These are phyloP conservation scores for Noccaea caerulescens DNA, from an alignment of 345 rosid genomes.

Conservation along the genomic window DNA sequence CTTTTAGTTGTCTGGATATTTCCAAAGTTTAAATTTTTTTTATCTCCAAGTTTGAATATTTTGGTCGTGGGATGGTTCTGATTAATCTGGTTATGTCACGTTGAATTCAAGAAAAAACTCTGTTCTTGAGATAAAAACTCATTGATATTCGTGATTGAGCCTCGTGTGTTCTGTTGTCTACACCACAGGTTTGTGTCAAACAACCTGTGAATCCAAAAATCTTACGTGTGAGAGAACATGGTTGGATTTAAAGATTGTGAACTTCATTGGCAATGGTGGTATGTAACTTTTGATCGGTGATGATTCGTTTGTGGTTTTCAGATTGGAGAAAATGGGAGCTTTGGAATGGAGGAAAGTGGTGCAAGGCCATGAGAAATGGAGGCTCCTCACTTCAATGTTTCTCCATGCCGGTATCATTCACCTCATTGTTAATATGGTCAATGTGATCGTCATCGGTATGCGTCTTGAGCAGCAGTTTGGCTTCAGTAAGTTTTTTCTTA, in stretches of 20 bases:
- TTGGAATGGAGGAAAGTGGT: conserved; percentile 67
- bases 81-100: conserved; percentile 5
- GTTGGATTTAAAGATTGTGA: not conserved
- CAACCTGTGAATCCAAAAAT: not conserved
- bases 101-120: not conserved
- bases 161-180: not conserved
- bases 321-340: conserved; percentile 87
- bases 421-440: conserved; percentile 73
- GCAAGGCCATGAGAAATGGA: conserved; percentile 78
- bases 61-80: not conserved
- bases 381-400: conserved; percentile 82
- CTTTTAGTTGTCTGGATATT: not conserved
- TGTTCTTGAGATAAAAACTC: conserved; percentile 24
- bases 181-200: not conserved
- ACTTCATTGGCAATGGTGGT: not conserved
- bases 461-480: conserved; percentile 96
- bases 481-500: conserved; percentile 57
- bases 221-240: not conserved
- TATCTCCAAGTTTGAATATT: not conserved
- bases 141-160: not conserved
- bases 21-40: not conserved
- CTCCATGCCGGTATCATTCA: conserved; percentile 92
- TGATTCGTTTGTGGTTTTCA: conserved; percentile 42
- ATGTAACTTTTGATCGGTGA: not conserved
- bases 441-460: conserved; percentile 71